phyloP scores from a whole-genome alignment of 2,329 filamentous ascomycete species.

The Botryotinia convoluta region DNA sequence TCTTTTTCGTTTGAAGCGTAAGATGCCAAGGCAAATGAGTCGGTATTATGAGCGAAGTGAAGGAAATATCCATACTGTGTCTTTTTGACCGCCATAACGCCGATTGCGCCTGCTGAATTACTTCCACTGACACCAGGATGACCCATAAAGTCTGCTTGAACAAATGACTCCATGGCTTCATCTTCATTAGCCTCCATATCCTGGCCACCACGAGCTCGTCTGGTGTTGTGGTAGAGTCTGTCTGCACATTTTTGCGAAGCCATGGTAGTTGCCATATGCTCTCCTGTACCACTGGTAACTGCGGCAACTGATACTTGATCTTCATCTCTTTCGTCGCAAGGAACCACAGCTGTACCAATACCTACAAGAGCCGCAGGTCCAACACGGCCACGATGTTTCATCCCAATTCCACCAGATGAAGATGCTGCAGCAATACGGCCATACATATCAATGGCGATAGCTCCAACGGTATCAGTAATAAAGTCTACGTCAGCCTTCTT shows the following conservation, averaged over 20 bases:
- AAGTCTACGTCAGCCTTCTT: conserved; percentile 48
- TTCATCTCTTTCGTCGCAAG: conserved; percentile 66
- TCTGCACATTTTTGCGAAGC: conserved; percentile 85
- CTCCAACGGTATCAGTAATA: conserved; percentile 91
- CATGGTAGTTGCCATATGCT: conserved; percentile 96
- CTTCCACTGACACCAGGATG: conserved; percentile 82
- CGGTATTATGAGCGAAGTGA: conserved; percentile 95
- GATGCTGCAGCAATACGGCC: conserved; percentile 92
- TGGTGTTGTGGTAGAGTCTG: conserved; percentile 71
- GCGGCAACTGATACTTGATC: conserved; percentile 71
- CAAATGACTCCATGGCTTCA: conserved; percentile 72
- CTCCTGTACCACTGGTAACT: conserved; percentile 91
- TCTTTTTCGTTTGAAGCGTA: conserved; percentile 77
- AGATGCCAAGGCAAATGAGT: conserved; percentile 80
- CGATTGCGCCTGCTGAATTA: conserved; percentile 82
- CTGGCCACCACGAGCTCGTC: conserved; percentile 56
- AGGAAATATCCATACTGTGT: conserved; percentile 72
- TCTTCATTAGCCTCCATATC: conserved; percentile 73
- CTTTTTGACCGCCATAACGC: conserved; percentile 87
- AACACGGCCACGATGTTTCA: conserved; percentile 91
- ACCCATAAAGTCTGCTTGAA: conserved; percentile 86
- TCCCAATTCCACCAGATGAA: conserved; percentile 95
- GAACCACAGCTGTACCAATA: conserved; percentile 86
- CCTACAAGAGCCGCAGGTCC: conserved; percentile 92
- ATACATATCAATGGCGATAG: conserved; percentile 82